A percentile compares a stretch with the other conserved stretches of the same genome.
Evolutionary conservation across 495 filamentous ascomycete species (phyloP).

Genomic region (Lophiostoma macrostomum): DNA sequence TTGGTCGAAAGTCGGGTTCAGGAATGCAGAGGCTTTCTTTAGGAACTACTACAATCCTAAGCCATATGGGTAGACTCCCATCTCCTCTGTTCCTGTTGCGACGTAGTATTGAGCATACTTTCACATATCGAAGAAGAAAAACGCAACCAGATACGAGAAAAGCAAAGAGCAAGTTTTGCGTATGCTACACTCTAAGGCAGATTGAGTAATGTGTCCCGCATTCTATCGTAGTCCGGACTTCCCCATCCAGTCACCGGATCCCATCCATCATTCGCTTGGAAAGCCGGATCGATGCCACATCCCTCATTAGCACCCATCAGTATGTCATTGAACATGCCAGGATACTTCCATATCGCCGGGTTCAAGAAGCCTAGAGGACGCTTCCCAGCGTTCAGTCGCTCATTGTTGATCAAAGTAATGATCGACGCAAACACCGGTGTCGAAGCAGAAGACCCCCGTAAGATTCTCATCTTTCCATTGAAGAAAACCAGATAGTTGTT

Average conservation of each 20-base stretch:
- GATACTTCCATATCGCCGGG: conserved; percentile 59
- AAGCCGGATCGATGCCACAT: conserved; percentile 48
- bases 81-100: too few relatives aligned
- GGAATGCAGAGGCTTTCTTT: too few relatives aligned
- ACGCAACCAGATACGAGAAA: too few relatives aligned
- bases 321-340: conserved; percentile 61
- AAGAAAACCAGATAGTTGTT: conserved; percentile 48
- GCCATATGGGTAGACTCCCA: too few relatives aligned
- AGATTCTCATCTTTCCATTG: neutral
- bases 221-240: conserved; percentile 39
- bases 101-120: too few relatives aligned
- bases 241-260: conserved; percentile 40
- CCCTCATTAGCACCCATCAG: conserved; percentile 56
- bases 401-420: conserved; percentile 62
- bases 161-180: too few relatives aligned
- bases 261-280: conserved; percentile 25
- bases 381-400: conserved; percentile 54
- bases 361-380: conserved; percentile 60
- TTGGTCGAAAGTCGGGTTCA: too few relatives aligned
- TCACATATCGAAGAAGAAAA: too few relatives aligned
- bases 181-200: neutral
- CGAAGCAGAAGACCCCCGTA: conserved; percentile 22
- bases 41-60: too few relatives aligned
- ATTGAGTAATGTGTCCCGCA: conserved; percentile 33
- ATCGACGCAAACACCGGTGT: conserved; percentile 44